Evolutionary conservation across 805 yeast genomes (phyloP).

Genomic region (Cyberlindnera samutprakarnensis): DNA sequence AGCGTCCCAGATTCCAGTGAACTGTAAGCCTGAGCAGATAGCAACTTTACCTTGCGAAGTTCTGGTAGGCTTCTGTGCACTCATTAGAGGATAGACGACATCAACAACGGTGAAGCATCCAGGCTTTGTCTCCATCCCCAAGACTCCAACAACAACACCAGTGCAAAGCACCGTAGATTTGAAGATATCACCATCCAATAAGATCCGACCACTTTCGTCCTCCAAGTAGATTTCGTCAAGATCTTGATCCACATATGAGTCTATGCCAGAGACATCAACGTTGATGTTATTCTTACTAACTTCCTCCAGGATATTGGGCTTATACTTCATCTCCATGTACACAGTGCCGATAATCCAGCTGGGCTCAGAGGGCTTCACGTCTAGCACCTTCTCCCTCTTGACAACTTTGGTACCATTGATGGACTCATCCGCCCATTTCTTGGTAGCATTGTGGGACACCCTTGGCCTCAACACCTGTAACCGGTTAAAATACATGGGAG

Average conservation of each 20-base stretch:
- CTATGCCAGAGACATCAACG: slow-evolving; percentile 32
- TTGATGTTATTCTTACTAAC: slow-evolving; percentile 48
- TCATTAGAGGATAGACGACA: slow-evolving; percentile 58
- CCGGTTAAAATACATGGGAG: slow-evolving; percentile 47
- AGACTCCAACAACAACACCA: slow-evolving; percentile 78
- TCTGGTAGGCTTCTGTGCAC: slow-evolving; percentile 40
- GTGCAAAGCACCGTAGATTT: slow-evolving; percentile 62
- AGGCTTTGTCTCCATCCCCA: slow-evolving; percentile 78
- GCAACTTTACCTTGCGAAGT: slow-evolving; percentile 41
- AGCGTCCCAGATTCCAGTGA: slow-evolving; percentile 39
- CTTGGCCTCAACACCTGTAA: slow-evolving; percentile 39
- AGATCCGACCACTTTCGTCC: slow-evolving; percentile 87
- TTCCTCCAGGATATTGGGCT: slow-evolving; percentile 80
- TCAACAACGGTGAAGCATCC: slow-evolving; percentile 85
- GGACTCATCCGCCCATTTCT: slow-evolving; percentile 50
- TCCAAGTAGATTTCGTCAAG: slow-evolving; percentile 67
- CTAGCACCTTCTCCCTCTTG: slow-evolving; percentile 46
- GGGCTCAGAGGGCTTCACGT: slow-evolving; percentile 50
- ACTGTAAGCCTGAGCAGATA: slow-evolving; percentile 66
- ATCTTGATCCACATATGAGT: slow-evolving; percentile 46
- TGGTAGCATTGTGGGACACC: slow-evolving; percentile 35
- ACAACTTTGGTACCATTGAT: slow-evolving; percentile 30
- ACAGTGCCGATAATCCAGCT: slow-evolving; percentile 87
- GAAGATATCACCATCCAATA: slow-evolving; percentile 56
- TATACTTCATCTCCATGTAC: slow-evolving; percentile 74